Evolutionary conservation across 306 rosid species (phyloP).

Genomic region (Sechiopsis laciniata): DNA sequence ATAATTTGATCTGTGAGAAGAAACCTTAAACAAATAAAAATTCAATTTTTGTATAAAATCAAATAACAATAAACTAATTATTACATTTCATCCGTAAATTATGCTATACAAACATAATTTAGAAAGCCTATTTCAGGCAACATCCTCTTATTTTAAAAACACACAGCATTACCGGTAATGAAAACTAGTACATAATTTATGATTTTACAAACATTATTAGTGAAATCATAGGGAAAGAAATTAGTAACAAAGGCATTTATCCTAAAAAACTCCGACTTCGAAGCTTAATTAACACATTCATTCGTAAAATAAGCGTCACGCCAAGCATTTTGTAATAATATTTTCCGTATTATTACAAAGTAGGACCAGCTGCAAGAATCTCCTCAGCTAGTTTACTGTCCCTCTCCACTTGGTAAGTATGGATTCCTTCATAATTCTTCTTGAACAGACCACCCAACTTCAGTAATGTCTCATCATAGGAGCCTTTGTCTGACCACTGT

Average conservation of each 20-base stretch:
- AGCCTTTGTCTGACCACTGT: slow-evolving; percentile 71
- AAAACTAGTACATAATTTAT: neutral
- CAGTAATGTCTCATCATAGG: slow-evolving; percentile 43
- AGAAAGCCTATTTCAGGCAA: neutral
- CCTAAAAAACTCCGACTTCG: neutral
- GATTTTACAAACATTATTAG: neutral
- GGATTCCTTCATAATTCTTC: slow-evolving; percentile 60
- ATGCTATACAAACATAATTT: neutral
- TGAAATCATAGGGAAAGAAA: neutral
- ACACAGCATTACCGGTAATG: neutral
- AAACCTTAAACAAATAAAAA: neutral
- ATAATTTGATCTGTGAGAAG: neutral
- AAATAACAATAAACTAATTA: neutral
- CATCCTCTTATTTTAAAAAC: neutral
- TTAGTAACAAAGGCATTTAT: neutral
- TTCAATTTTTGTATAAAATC: neutral
- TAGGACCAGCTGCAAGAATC: slow-evolving; percentile 77
- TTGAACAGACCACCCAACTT: slow-evolving; percentile 66
- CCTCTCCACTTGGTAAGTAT: slow-evolving; percentile 47
- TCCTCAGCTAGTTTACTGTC: slow-evolving; percentile 52
- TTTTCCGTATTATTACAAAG: slow-evolving; percentile 29
- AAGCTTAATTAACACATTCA: neutral
- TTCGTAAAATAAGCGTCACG: neutral
- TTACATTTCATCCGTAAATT: neutral
- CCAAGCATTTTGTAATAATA: neutral